Conservation (phyloP, 306 rosid species). For the Vigna mungo region DNA sequence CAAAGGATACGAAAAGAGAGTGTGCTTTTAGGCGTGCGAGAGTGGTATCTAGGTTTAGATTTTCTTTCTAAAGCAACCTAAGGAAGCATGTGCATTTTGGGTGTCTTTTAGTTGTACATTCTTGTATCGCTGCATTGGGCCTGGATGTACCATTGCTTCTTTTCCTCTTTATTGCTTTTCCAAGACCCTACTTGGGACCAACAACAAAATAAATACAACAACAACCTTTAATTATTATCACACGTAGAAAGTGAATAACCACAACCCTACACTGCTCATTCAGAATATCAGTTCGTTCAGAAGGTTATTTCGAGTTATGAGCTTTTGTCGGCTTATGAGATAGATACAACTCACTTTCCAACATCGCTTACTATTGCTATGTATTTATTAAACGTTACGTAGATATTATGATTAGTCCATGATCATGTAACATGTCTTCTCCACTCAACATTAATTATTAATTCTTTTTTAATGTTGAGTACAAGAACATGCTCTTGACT, state of each 20-base stretch:
- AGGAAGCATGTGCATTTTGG: constrained; percentile 11
- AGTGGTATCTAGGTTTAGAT: not conserved
- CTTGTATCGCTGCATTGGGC: not conserved
- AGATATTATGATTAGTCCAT: too few species aligned
- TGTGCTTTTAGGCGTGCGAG: not conserved
- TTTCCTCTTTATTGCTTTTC: constrained; percentile 1
- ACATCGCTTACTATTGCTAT: too few species aligned
- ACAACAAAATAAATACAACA: not conserved
- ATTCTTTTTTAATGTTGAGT: too few species aligned
- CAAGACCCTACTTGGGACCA: not conserved
- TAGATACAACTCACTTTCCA: too few species aligned
- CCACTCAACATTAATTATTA: too few species aligned
- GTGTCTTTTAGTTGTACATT: constrained; percentile 1
- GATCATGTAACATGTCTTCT: too few species aligned
- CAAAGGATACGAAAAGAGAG: not conserved
- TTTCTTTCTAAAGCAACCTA: constrained; percentile 3
- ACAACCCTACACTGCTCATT: not conserved
- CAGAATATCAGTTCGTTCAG: not conserved
- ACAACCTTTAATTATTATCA: not conserved
- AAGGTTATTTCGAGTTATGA: not conserved
- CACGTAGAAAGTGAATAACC: not conserved
- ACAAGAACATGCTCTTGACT: not conserved
- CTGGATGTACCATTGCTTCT: not conserved
- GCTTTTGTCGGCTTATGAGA: not conserved
- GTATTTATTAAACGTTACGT: too few species aligned